Conservation (phyloP, 192 early-diverging fungal genomes). For the Jimgerdemannia lactiflua region DNA sequence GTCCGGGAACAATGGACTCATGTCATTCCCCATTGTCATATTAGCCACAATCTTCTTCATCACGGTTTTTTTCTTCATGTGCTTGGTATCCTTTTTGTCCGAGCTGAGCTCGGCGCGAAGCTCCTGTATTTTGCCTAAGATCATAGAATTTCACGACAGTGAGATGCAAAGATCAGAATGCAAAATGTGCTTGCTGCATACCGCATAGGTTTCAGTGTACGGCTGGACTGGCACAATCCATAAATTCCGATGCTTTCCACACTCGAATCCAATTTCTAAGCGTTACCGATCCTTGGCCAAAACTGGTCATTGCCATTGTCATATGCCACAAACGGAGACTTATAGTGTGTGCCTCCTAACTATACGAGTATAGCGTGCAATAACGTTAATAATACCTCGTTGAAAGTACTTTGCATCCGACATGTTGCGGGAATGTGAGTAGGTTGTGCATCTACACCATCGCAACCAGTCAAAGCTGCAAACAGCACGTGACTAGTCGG, state of each 20-base stretch:
- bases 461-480: too few species aligned
- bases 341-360: not conserved
- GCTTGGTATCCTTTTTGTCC: conserved; percentile 80
- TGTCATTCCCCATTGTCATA: conserved; percentile 99
- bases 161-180: not conserved
- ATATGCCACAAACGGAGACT: not conserved
- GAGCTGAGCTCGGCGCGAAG: conserved; percentile 82
- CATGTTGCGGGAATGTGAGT: conserved; percentile 30
- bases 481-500: too few species aligned
- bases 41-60: conserved; percentile 98
- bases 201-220: too few species aligned
- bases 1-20: conserved; percentile 91
- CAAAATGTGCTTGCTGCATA: too few species aligned
- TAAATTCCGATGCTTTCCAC: too few species aligned
- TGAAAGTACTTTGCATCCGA: conserved; percentile 80
- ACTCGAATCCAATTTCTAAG: too few species aligned
- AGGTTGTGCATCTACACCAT: too few species aligned
- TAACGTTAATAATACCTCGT: conserved; percentile 46
- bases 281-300: too few species aligned
- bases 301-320: too few species aligned
- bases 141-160: not conserved
- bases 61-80: conserved; percentile 79
- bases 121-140: conserved; percentile 86
- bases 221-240: too few species aligned
- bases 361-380: not conserved